Conservation (phyloP, 768 basidiomycete species). For the Clavulina sp. region DNA sequence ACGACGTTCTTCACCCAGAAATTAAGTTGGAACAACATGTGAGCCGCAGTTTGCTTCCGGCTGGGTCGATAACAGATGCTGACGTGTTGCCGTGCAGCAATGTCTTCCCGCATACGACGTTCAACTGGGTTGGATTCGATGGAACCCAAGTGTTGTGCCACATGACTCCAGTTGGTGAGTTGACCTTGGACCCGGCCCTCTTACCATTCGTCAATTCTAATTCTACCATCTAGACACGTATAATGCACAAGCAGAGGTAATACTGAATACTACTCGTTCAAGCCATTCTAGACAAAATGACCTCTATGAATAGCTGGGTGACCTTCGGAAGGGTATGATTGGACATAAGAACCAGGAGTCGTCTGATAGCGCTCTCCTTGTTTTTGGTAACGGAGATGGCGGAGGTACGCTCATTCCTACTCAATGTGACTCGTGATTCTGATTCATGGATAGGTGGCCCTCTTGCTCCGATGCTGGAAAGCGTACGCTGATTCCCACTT, state of each 20-base stretch:
- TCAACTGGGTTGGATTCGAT: slow-evolving; percentile 92
- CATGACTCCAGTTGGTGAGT: slow-evolving; percentile 78
- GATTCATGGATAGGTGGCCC: slow-evolving; percentile 39
- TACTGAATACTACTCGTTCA: no score
- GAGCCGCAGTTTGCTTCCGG: slow-evolving; percentile 11
- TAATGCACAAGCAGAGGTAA: slow-evolving; percentile 69
- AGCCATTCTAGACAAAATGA: no score
- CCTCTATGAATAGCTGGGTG: slow-evolving; percentile 38
- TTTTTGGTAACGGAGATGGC: slow-evolving; percentile 96
- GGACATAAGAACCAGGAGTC: slow-evolving; percentile 92
- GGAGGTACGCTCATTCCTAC: slow-evolving; percentile 20
- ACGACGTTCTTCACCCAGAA: slow-evolving; percentile 98
- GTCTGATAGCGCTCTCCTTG: slow-evolving; percentile 54
- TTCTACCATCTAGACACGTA: slow-evolving; percentile 45
- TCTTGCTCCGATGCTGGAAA: slow-evolving; percentile 83
- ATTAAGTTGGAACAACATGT: slow-evolving; percentile 84
- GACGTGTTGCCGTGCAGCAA: slow-evolving; percentile 38
- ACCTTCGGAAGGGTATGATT: slow-evolving; percentile 65
- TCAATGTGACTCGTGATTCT: slow-evolving; percentile 4
- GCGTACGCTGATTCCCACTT: slow-evolving; percentile 27
- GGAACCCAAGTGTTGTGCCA: slow-evolving; percentile 89
- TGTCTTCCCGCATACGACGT: slow-evolving; percentile 84
- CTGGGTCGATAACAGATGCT: slow-evolving; percentile 3
- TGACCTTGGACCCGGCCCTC: neutral
- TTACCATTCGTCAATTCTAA: neutral